phyloP scores from a whole-genome alignment of 192 early-diverging fungal species.

The Ambispora gerdemannii region DNA sequence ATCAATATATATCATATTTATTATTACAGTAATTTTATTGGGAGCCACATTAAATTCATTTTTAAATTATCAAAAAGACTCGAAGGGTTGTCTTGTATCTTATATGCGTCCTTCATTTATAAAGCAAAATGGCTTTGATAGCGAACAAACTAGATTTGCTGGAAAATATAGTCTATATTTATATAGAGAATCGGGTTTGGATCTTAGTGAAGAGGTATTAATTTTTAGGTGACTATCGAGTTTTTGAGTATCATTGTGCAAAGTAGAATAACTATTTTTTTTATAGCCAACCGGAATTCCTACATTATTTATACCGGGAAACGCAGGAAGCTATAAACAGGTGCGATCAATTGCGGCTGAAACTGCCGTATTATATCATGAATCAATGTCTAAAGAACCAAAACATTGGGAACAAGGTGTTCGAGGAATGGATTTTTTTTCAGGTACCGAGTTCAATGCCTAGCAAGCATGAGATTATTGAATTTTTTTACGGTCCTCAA shows the following conservation, averaged over 20 bases:
- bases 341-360: constrained; percentile 80
- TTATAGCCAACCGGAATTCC: constrained; percentile 68
- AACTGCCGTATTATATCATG: constrained; percentile 56
- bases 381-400: constrained; percentile 34
- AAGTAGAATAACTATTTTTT: constrained; percentile 7
- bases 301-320: constrained; percentile 91
- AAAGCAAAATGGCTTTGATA: constrained; percentile 47
- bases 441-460: constrained; percentile 48
- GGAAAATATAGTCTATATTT: constrained; percentile 75
- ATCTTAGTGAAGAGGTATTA: constrained; percentile 43
- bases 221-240: not conserved
- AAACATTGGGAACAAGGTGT: constrained; percentile 33
- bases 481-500: not conserved
- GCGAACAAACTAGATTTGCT: constrained; percentile 56
- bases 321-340: constrained; percentile 92
- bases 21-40: constrained; percentile 32
- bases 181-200: constrained; percentile 66
- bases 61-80: constrained; percentile 61
- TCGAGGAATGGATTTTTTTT: constrained; percentile 53
- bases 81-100: constrained; percentile 48
- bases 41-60: constrained; percentile 58
- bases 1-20: constrained; percentile 23
- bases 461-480: too few relatives aligned
- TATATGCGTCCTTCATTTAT: constrained; percentile 56
- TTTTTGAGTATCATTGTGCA: not conserved